A percentile compares a stretch with the other conserved stretches of the same genome.
These are phyloP conservation scores for Pleomassaria siparia DNA, from an alignment of 2,329 filamentous ascomycete species.

Conservation along the genomic window DNA sequence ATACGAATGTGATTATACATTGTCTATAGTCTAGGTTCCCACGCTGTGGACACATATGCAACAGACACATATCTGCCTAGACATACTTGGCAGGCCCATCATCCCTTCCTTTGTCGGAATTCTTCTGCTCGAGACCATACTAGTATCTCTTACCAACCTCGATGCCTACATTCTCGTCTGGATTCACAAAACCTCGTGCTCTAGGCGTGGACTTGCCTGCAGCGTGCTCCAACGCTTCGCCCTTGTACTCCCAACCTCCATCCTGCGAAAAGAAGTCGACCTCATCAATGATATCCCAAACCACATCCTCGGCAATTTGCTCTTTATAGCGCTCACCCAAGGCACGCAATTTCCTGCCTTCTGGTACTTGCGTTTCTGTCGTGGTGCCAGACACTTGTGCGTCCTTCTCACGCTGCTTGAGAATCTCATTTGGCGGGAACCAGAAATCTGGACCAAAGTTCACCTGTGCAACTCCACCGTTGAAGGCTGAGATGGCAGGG, in stretches of 20 bases:
- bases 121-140: neutral
- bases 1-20: neutral
- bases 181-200: constrained; percentile 41
- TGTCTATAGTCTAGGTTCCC: neutral
- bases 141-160: constrained; percentile 40
- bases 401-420: constrained; percentile 41
- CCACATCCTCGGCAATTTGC: constrained; percentile 90
- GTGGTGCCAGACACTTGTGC: constrained; percentile 29
- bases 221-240: constrained; percentile 34
- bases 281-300: constrained; percentile 93
- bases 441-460: constrained; percentile 96
- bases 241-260: constrained; percentile 47
- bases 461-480: constrained; percentile 85
- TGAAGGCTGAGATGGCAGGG: constrained; percentile 88
- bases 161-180: constrained; percentile 40
- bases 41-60: neutral
- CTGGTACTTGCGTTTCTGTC: constrained; percentile 18
- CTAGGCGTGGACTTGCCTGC: constrained; percentile 39
- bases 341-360: constrained; percentile 52
- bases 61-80: constrained; percentile 12
- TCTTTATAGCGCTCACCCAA: constrained; percentile 82
- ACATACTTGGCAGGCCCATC: neutral
- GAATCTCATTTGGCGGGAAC: constrained; percentile 71
- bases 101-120: neutral
- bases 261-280: constrained; percentile 86